Base-by-base conservation (phyloP, 208 protist species). In the Balamuthia mandrillaris region DNA sequence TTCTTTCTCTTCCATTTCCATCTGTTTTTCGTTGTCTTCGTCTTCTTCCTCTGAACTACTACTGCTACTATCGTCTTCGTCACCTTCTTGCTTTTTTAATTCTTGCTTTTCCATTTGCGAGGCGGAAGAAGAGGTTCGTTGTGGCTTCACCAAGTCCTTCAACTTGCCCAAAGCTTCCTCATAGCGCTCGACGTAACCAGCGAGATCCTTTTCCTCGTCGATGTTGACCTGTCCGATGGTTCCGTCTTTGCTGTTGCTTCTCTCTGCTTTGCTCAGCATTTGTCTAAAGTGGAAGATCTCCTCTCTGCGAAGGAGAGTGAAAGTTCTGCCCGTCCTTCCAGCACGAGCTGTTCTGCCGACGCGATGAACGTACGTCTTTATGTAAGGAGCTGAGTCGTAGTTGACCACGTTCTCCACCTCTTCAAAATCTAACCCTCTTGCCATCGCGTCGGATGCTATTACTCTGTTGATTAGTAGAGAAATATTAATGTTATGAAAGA, bases 371-470 rank as follows among this genome's bases (percentile, higher is more conserved):
- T 94, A 94, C 16, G 88, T 90, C 27, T 81, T 39, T 24, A 92
- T 85, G 61, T 84, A 83, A 10, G 60, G 16, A 2, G 92, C 91
- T n/a, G 58, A 45, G 47, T 95, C 90, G 74, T 95, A 95, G 65
- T 86, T 92, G 63, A 95, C 87, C 12, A 95, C 91, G 29, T 74
- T 54, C 14, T 74, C 31, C 18, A 95, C 81, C 21, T 84, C 85
- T 1, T 87, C 84, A 18, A 94, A 42, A 42, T 95, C 92, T 47
- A 95, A 84, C 0, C 92, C 92, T 6, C 92, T 77, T 16, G 91
- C 72, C 90, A 95, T 91, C 37, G 92, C 87, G 56, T 95, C 92
- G 16, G 90, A 93, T 18, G 85, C 91, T 1, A 95, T 61, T n/a
- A 94, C 27, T 7, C 88, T 45, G n/a, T 78, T 27, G n/a, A 10